Conservation (phyloP, 2,329 filamentous ascomycete species). For the Eutypa lata region DNA sequence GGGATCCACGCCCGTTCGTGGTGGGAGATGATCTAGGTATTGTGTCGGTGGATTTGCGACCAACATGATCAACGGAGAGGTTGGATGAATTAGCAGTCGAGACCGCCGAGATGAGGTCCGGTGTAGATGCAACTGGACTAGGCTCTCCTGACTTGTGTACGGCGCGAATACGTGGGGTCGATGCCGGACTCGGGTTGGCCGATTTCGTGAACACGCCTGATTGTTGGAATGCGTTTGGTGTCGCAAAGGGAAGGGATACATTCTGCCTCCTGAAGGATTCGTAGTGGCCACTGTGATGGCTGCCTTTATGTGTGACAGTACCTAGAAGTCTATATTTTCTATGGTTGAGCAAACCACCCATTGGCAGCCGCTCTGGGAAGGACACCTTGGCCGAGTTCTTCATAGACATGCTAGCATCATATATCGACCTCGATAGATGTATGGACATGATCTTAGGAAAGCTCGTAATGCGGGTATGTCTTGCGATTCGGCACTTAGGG, state of each 20-base stretch:
- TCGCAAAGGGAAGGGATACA: constrained; percentile 74
- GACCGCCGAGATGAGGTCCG: constrained; percentile 42
- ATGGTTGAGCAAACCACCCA: constrained; percentile 76
- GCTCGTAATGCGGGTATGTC: constrained; percentile 79
- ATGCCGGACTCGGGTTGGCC: constrained; percentile 45
- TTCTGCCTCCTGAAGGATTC: constrained; percentile 92
- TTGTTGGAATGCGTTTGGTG: constrained; percentile 72
- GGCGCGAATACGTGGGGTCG: constrained; percentile 44
- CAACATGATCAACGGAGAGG: constrained; percentile 31
- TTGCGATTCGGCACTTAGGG: constrained; percentile 80
- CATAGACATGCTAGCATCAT: constrained; percentile 72
- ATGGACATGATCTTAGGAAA: constrained; percentile 91
- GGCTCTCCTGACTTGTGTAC: constrained; percentile 30
- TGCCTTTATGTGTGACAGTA: constrained; percentile 91
- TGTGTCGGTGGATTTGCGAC: constrained; percentile 16
- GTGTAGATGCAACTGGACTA: constrained; percentile 44
- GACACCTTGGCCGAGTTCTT: constrained; percentile 95
- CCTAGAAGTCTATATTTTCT: constrained; percentile 81
- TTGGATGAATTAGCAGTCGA: constrained; percentile 35
- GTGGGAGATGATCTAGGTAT: constrained; percentile 13
- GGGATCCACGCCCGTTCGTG: constrained; percentile 11
- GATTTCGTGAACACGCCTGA: constrained; percentile 70
- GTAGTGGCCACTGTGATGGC: constrained; percentile 94
- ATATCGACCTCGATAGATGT: constrained; percentile 91
- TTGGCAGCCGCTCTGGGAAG: constrained; percentile 81